Evolutionary conservation across 164 flowering plant species (phyloP).

Genomic region (Umbilicus rupestris): DNA sequence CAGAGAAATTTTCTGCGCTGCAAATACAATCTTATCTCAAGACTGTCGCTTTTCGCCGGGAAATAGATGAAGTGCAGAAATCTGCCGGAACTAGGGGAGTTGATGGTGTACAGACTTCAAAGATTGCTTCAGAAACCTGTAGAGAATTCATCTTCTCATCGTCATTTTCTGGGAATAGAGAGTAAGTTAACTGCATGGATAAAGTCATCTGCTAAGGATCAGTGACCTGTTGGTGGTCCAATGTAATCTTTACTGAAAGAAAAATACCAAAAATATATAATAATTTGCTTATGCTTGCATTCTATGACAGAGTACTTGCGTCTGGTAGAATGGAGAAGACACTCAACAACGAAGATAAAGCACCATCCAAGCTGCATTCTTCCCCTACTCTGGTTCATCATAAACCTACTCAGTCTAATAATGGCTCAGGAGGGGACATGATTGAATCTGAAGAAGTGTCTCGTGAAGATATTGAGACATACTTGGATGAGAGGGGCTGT

Average conservation of each 20-base stretch:
- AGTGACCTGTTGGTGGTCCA: background rate
- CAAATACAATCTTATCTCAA: conserved; percentile 94
- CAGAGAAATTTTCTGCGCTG: conserved; percentile 75
- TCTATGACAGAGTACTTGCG: conserved; percentile 40
- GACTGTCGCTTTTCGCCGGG: conserved; percentile 92
- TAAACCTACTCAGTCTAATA: conserved; percentile 18
- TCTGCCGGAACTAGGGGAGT: conserved; percentile 82
- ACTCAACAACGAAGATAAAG: conserved; percentile 13
- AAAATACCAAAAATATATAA: background rate
- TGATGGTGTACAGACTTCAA: conserved; percentile 74
- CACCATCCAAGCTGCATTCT: conserved; percentile 17
- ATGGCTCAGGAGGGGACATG: conserved; percentile 19
- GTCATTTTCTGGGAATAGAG: conserved; percentile 76
- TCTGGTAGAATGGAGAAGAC: conserved; percentile 37
- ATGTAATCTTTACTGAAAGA: background rate
- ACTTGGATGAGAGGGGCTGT: conserved; percentile 75
- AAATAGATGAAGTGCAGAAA: conserved; percentile 90
- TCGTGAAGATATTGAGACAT: conserved; percentile 55
- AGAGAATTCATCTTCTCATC: conserved; percentile 89
- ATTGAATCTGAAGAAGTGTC: conserved; percentile 25
- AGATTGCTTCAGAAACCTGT: conserved; percentile 92
- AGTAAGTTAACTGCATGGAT: conserved; percentile 37
- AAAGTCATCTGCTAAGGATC: background rate
- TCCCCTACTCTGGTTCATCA: conserved; percentile 11
- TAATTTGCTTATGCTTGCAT: background rate